phyloP scores from a whole-genome alignment of 257 asterid species.

The Fraxinus quadrangulata region DNA sequence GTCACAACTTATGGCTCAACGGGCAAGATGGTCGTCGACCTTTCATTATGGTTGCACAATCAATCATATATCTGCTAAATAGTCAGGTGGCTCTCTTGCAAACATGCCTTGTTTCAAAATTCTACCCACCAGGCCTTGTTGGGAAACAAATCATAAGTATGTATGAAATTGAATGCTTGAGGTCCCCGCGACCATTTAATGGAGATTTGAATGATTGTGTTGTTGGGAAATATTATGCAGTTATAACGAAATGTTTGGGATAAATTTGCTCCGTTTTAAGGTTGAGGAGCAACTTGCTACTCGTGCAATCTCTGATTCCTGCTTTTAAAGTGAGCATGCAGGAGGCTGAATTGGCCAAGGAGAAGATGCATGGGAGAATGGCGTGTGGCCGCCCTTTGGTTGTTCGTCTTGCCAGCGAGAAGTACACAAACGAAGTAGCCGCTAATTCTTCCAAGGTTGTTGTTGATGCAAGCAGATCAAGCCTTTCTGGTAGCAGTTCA shows the following conservation, averaged over 20 bases:
- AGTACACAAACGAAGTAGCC: constrained; percentile 42
- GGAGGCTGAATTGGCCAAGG: constrained; percentile 91
- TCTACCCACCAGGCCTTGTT: not conserved
- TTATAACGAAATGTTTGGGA: too few species aligned
- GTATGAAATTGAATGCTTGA: not conserved
- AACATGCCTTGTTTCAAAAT: not conserved
- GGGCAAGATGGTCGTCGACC: not conserved
- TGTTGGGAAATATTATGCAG: too few species aligned
- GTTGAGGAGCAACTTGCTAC: too few species aligned
- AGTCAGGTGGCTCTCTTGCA: not conserved
- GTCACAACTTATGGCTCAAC: constrained; percentile 30
- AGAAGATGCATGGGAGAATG: constrained; percentile 88
- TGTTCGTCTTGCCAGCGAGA: constrained; percentile 87
- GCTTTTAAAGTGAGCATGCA: constrained; percentile 89
- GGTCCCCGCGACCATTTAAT: not conserved
- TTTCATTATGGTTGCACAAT: not conserved
- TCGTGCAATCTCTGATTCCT: constrained; percentile 41
- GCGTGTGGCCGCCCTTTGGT: constrained; percentile 65
- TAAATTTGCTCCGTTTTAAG: too few species aligned
- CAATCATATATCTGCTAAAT: not conserved
- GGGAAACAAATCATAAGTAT: not conserved
- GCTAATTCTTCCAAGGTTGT: constrained; percentile 36
- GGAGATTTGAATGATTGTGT: not conserved
- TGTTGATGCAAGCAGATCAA: constrained; percentile 45
- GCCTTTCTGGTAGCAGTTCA: constrained; percentile 32